These are phyloP conservation scores for Kitagawia praeruptora DNA, from an alignment of 129 eudicot species.

Conservation along the genomic window DNA sequence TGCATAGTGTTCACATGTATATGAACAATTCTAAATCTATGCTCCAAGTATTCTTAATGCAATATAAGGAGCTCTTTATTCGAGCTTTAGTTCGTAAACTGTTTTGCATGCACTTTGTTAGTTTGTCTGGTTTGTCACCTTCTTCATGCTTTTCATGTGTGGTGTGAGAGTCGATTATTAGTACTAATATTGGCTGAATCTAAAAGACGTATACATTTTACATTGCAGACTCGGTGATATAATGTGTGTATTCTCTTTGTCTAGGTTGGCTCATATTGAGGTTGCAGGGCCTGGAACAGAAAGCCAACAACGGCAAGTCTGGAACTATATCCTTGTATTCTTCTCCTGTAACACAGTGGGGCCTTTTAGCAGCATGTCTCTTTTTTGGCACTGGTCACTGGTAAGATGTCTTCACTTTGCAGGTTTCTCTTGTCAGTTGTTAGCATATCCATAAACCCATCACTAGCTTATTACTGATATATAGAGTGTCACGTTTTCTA, in stretches of 20 bases:
- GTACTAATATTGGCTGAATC: not conserved
- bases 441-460: not conserved
- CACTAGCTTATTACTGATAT: not conserved
- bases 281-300: slow-evolving; percentile 44
- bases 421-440: not conserved
- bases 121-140: no score
- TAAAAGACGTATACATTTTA: not conserved
- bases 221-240: not conserved
- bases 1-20: no score
- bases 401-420: slow-evolving; percentile 29
- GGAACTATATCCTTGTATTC: slow-evolving; percentile 41
- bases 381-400: slow-evolving; percentile 92
- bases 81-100: no score
- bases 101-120: no score
- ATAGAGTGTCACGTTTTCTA: not conserved
- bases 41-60: no score
- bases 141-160: no score
- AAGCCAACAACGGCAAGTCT: slow-evolving; percentile 17
- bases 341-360: slow-evolving; percentile 75
- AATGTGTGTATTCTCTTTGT: slow-evolving; percentile 6
- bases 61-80: no score
- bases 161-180: no score
- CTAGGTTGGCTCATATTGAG: slow-evolving; percentile 68
- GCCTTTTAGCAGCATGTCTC: slow-evolving; percentile 69
- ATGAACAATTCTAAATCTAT: no score